A percentile compares a stretch with the other conserved stretches of the same genome.
These are phyloP conservation scores for Populus tomentosa DNA, from an alignment of 441 rosid genomes.

Conservation along the genomic window DNA sequence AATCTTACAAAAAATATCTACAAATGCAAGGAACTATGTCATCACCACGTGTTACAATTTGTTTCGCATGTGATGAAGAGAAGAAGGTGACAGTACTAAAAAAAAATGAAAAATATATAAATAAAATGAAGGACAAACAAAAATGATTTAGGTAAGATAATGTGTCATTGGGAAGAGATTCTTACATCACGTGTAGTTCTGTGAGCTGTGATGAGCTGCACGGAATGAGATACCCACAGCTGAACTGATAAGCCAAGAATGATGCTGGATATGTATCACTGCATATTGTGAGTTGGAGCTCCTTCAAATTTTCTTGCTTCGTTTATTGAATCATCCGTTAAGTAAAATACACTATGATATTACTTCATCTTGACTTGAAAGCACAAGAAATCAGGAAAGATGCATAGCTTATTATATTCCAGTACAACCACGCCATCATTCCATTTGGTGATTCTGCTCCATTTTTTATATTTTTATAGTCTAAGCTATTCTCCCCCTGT, in stretches of 20 bases:
- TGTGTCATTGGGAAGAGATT: not conserved
- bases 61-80: not conserved
- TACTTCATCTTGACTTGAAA: not conserved
- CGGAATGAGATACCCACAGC: not conserved
- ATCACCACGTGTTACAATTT: not conserved
- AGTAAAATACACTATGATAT: not conserved
- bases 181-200: not conserved
- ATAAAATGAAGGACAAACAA: not conserved
- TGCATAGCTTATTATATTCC: not conserved
- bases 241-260: not conserved
- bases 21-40: not conserved
- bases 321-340: not conserved
- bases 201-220: not conserved
- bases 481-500: conserved; percentile 9
- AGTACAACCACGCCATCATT: not conserved
- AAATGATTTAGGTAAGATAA: not conserved
- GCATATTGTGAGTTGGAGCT: not conserved
- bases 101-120: not conserved
- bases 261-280: not conserved
- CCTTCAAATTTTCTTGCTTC: not conserved
- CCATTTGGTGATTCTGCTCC: not conserved
- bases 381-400: not conserved
- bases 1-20: not conserved
- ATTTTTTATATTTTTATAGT: conserved; percentile 6
- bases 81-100: not conserved